These are phyloP conservation scores for Circinella umbellata DNA, from an alignment of 371 early-diverging fungal species.

Conservation along the genomic window DNA sequence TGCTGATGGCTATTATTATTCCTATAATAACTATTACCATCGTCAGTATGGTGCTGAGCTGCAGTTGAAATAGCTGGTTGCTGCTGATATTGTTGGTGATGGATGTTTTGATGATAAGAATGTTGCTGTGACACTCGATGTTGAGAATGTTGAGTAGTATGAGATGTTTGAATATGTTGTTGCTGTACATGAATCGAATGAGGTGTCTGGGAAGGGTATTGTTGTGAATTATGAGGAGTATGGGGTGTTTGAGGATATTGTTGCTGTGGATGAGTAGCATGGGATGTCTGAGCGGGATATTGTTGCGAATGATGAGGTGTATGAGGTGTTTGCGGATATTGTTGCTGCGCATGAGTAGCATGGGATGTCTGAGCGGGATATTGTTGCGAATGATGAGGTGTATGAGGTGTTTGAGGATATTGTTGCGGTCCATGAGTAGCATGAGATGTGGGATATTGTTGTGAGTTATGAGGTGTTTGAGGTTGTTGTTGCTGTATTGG, in stretches of 20 bases:
- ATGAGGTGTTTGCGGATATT: not conserved
- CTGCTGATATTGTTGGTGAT: no score
- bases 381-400: not conserved
- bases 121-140: not conserved
- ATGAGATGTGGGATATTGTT: not conserved
- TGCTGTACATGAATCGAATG: no score
- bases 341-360: no score
- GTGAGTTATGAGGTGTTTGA: not conserved
- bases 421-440: not conserved
- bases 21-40: not conserved
- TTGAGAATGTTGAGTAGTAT: not conserved
- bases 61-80: no score
- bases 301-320: not conserved
- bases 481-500: conserved; percentile 4
- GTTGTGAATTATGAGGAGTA: not conserved
- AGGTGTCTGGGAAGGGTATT: no score
- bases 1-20: not conserved
- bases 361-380: not conserved
- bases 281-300: not conserved
- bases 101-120: no score
- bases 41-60: no score
- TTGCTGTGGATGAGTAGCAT: not conserved
- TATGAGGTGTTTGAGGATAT: not conserved
- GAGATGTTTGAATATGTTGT: not conserved
- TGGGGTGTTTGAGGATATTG: not conserved